Evolutionary conservation across 2,329 filamentous ascomycete species (phyloP).

Genomic region (Septoria petroselini): DNA sequence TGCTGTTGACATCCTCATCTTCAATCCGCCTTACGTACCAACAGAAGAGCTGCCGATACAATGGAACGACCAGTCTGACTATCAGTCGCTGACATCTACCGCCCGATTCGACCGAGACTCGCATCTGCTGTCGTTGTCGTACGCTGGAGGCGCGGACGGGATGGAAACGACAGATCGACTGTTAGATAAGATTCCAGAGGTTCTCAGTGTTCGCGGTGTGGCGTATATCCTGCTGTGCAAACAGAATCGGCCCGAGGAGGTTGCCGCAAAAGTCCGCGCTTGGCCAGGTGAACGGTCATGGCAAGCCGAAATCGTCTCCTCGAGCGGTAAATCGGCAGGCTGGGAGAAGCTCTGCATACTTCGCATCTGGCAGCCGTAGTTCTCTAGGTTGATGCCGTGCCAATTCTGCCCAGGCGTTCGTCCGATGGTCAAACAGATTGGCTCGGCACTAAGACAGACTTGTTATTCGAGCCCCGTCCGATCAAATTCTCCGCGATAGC

Average conservation of each 20-base stretch:
- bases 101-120: conserved; percentile 71
- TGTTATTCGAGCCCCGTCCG: conserved; percentile 29
- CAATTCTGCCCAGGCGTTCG: too few relatives aligned
- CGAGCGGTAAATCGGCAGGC: conserved; percentile 81
- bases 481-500: conserved; percentile 32
- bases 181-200: conserved; percentile 63
- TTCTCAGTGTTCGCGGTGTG: conserved; percentile 66
- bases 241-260: conserved; percentile 78
- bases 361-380: conserved; percentile 67
- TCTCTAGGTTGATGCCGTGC: too few relatives aligned
- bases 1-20: conserved; percentile 78
- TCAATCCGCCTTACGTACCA: conserved; percentile 97
- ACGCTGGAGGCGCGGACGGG: conserved; percentile 82
- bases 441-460: background rate
- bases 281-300: conserved; percentile 58
- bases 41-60: conserved; percentile 65
- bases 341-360: conserved; percentile 94
- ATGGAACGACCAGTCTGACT: conserved; percentile 6
- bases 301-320: conserved; percentile 73
- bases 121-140: conserved; percentile 77
- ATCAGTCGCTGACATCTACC: conserved; percentile 11
- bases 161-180: conserved; percentile 91
- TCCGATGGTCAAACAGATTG: too few relatives aligned
- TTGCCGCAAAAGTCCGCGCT: conserved; percentile 60
- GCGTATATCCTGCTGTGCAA: conserved; percentile 88